Conservation (phyloP, 352 stramenopile species). For the Phytophthora sansomeana region DNA sequence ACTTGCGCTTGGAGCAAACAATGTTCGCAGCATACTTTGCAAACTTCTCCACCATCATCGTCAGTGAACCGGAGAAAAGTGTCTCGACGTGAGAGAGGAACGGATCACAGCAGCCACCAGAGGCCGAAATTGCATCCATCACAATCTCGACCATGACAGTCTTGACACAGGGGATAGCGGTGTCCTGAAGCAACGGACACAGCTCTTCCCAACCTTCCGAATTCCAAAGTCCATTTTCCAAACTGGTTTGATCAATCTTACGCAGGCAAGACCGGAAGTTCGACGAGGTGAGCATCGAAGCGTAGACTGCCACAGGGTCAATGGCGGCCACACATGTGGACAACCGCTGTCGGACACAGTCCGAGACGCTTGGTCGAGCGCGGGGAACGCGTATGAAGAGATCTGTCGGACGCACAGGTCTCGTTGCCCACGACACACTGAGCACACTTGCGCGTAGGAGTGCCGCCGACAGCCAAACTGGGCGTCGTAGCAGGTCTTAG, state of each 20-base stretch:
- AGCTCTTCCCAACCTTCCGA: slow-evolving; percentile 3
- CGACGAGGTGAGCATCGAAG: slow-evolving; percentile 19
- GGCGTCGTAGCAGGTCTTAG: slow-evolving; percentile 56
- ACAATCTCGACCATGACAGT: slow-evolving; percentile 27
- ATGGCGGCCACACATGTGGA: slow-evolving; percentile 48
- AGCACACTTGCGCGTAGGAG: slow-evolving; percentile 73
- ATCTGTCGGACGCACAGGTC: slow-evolving; percentile 46
- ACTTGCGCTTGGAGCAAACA: slow-evolving; percentile 47
- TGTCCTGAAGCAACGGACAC: slow-evolving; percentile 43
- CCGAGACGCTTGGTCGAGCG: slow-evolving; percentile 34
- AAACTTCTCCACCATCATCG: slow-evolving; percentile 35
- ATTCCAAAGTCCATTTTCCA: background rate
- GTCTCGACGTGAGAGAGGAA: slow-evolving; percentile 42
- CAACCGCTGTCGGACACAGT: slow-evolving; percentile 39
- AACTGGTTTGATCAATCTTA: slow-evolving; percentile 8
- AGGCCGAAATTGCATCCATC: slow-evolving; percentile 24
- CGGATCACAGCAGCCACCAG: slow-evolving; percentile 46
- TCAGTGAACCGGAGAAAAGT: slow-evolving; percentile 34
- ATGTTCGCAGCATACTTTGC: slow-evolving; percentile 35
- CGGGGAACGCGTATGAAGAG: slow-evolving; percentile 54
- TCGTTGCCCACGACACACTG: slow-evolving; percentile 52
- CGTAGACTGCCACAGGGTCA: slow-evolving; percentile 24
- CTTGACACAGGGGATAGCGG: slow-evolving; percentile 40
- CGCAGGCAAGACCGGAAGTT: slow-evolving; percentile 33
- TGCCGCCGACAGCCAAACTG: slow-evolving; percentile 61